Conservation (phyloP, 1,139 yeast species). For the Protomyces inouyei region DNA sequence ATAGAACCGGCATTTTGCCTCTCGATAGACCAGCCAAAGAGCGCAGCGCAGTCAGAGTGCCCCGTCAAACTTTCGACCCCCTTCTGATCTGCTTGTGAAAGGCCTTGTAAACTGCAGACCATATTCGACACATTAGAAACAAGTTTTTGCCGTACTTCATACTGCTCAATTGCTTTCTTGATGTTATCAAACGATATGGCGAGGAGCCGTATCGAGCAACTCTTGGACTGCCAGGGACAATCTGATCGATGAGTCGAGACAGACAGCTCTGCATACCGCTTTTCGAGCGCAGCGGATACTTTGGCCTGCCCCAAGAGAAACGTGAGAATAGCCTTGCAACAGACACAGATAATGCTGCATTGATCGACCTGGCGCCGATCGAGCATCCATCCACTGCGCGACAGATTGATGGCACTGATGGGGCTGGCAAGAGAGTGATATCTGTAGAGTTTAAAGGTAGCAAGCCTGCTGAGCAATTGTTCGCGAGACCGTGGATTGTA, state of each 20-base stretch:
- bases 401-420: slow-evolving; percentile 3
- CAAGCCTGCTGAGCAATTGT: background rate
- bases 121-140: no score
- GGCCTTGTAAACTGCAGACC: background rate
- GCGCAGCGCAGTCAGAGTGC: background rate
- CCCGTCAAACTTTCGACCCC: no score
- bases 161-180: background rate
- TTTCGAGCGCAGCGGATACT: background rate
- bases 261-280: background rate
- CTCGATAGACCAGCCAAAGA: slow-evolving; percentile 7
- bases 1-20: background rate
- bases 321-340: slow-evolving; percentile 2
- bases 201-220: background rate
- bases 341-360: background rate
- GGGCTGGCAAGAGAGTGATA: slow-evolving; percentile 4
- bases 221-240: slow-evolving; percentile 15
- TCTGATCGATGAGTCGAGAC: background rate
- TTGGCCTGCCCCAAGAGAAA: background rate
- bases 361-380: background rate
- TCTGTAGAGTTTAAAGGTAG: slow-evolving; percentile 1
- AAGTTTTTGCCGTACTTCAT: background rate
- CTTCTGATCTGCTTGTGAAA: background rate
- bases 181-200: background rate
- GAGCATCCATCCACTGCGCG: slow-evolving; percentile 10
- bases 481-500: background rate